Evolutionary conservation across 2,329 filamentous ascomycete genomes (phyloP).

Genomic region (Geosmithia morbida): DNA sequence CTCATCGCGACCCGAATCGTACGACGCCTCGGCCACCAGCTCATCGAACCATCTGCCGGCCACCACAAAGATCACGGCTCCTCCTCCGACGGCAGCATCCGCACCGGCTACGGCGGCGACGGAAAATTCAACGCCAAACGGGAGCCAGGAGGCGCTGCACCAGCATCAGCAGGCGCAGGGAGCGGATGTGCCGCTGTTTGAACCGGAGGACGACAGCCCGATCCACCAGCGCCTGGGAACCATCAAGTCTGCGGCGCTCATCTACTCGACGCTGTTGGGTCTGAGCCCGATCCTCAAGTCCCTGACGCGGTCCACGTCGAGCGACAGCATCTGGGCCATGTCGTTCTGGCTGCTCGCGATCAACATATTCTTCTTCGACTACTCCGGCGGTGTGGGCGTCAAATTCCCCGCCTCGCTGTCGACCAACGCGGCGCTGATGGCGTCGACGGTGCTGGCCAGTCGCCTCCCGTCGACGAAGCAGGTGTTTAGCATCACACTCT

Average conservation of each 20-base stretch:
- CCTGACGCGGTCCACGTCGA: slow-evolving; percentile 81
- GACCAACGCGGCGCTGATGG: slow-evolving; percentile 94
- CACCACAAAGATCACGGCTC: neutral
- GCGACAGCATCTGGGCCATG: slow-evolving; percentile 95
- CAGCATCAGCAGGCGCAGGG: slow-evolving; percentile 5
- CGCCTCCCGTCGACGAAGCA: slow-evolving; percentile 80
- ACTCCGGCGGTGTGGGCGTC: slow-evolving; percentile 52
- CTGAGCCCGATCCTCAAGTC: slow-evolving; percentile 93
- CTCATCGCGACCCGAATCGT: slow-evolving; percentile 5
- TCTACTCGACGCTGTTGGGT: slow-evolving; percentile 83
- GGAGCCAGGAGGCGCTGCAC: slow-evolving; percentile 5
- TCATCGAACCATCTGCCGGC: slow-evolving; percentile 28
- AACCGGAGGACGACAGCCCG: slow-evolving; percentile 21
- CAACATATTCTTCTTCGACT: slow-evolving; percentile 98
- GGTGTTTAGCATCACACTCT: slow-evolving; percentile 88
- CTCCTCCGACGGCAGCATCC: too few species aligned
- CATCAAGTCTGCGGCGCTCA: slow-evolving; percentile 81
- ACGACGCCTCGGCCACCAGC: slow-evolving; percentile 20
- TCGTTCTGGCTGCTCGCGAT: slow-evolving; percentile 85
- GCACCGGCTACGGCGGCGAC: neutral
- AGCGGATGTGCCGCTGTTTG: slow-evolving; percentile 13
- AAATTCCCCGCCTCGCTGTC: slow-evolving; percentile 65
- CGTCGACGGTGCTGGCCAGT: slow-evolving; percentile 83
- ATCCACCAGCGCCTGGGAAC: slow-evolving; percentile 52
- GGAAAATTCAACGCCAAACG: neutral